Evolutionary conservation across 2,329 filamentous ascomycete species (phyloP).

Genomic region (Epichloe scottii): DNA sequence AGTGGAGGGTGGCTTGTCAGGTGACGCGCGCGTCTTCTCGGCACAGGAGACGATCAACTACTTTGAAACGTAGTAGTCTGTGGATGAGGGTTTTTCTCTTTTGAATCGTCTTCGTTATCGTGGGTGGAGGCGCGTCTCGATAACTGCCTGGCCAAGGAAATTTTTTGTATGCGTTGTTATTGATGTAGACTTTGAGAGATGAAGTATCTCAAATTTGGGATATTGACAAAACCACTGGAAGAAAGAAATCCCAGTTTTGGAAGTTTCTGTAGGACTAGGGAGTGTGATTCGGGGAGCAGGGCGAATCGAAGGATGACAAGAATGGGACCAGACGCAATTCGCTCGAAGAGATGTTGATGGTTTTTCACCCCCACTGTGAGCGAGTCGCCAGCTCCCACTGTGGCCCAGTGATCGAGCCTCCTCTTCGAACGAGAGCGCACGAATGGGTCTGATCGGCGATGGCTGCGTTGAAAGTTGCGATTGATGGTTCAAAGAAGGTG

Average conservation of each 20-base stretch:
- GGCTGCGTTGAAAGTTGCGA: not conserved
- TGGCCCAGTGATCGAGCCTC: not conserved
- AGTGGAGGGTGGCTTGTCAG: not conserved
- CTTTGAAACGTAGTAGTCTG: not conserved
- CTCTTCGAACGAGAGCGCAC: not conserved
- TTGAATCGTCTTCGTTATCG: conserved; percentile 3
- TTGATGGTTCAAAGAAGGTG: not conserved
- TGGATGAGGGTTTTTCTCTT: not conserved
- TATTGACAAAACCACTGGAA: not conserved
- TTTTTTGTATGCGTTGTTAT: not conserved
- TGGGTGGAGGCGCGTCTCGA: conserved; percentile 6
- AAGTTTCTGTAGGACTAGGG: not conserved
- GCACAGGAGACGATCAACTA: conserved; percentile 1
- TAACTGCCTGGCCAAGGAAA: conserved; percentile 3
- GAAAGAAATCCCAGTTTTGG: not conserved
- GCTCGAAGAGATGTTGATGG: not conserved
- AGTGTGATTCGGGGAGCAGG: not conserved
- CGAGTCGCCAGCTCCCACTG: not conserved
- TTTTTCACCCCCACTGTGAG: not conserved
- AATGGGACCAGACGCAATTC: not conserved
- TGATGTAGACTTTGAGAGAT: not conserved
- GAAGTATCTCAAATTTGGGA: not conserved
- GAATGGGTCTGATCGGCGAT: not conserved
- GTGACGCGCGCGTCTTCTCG: conserved; percentile 1
- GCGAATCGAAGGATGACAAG: not conserved